phyloP scores from a whole-genome alignment of 2,329 filamentous ascomycete species.

The Alternaria atra region DNA sequence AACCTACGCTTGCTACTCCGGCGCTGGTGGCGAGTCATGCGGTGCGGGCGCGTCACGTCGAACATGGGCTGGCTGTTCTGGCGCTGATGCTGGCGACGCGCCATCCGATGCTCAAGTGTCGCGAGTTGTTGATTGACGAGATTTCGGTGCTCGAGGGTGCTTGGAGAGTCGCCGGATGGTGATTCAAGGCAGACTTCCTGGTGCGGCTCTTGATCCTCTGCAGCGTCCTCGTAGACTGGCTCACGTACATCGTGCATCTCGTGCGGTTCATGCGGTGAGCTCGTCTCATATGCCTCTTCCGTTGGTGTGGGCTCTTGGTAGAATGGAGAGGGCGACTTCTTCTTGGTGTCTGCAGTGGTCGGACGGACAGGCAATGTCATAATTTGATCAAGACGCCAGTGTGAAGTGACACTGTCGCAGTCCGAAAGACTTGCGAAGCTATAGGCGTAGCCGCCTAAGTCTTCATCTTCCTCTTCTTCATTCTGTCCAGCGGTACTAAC shows the following conservation, averaged over 20 bases:
- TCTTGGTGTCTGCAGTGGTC: neutral
- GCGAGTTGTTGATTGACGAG: conserved; percentile 11
- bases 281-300: neutral
- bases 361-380: neutral
- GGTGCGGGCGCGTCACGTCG: neutral
- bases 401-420: conserved; percentile 1
- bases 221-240: neutral
- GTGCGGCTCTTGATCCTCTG: neutral
- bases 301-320: neutral
- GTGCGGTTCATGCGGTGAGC: neutral
- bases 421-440: conserved; percentile 8
- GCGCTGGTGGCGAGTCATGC: neutral
- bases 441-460: neutral
- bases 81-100: neutral
- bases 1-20: neutral
- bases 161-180: neutral
- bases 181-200: neutral
- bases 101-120: neutral
- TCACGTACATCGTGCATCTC: neutral
- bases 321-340: neutral
- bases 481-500: neutral
- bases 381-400: conserved; percentile 3
- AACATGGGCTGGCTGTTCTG: neutral
- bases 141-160: neutral
- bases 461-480: neutral